Conservation (phyloP, 768 basidiomycete genomes). For the Leccinellum luteum region DNA sequence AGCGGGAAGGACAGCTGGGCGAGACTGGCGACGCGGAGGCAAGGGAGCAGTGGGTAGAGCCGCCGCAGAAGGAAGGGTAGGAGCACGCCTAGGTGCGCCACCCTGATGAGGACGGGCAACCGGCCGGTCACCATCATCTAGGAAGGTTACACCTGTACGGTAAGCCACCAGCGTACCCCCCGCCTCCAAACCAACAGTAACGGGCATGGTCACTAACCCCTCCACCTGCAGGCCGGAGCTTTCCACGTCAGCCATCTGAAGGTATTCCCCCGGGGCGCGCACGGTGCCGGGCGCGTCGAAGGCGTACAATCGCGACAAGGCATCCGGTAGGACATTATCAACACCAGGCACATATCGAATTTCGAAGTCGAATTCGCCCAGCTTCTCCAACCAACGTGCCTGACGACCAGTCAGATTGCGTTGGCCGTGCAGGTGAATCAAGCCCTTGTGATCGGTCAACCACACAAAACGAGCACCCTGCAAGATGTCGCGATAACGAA, state of each 20-base stretch:
- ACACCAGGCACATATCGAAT: slow-evolving; percentile 29
- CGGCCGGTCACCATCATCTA: too few relatives aligned
- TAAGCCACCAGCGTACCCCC: too few relatives aligned
- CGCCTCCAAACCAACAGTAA: neutral
- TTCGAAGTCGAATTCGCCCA: slow-evolving; percentile 28
- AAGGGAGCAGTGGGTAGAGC: too few relatives aligned
- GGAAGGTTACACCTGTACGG: too few relatives aligned
- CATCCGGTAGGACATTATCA: slow-evolving; percentile 28
- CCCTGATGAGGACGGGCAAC: too few relatives aligned
- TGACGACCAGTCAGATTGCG: slow-evolving; percentile 34
- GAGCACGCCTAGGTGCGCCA: too few relatives aligned
- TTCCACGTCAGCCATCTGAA: neutral
- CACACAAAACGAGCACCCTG: slow-evolving; percentile 30
- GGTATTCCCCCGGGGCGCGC: neutral
- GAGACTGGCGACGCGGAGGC: too few relatives aligned
- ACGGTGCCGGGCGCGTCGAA: neutral
- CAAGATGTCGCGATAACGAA: slow-evolving; percentile 27
- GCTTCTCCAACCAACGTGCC: slow-evolving; percentile 36
- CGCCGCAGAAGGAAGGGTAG: too few relatives aligned
- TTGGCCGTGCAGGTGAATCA: slow-evolving; percentile 33
- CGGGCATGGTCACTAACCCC: neutral
- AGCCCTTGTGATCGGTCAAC: slow-evolving; percentile 27
- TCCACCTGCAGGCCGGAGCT: neutral
- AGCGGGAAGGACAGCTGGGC: too few relatives aligned
- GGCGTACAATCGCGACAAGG: slow-evolving; percentile 19